Evolutionary conservation across 192 early-diverging fungal genomes (phyloP).

Genomic region (Rhizoclosmatium globosum): DNA sequence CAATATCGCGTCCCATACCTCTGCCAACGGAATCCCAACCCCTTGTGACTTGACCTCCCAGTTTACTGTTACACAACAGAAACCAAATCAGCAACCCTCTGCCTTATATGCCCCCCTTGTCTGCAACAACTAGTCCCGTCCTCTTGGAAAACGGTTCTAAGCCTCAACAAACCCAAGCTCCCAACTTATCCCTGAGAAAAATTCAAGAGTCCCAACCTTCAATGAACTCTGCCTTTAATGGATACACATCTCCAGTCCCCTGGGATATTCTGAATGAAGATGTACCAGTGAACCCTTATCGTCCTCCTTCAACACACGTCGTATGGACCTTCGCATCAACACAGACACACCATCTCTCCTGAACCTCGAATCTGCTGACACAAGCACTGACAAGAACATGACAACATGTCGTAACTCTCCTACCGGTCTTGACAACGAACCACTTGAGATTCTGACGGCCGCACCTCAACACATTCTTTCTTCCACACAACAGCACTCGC

Average conservation of each 20-base stretch:
- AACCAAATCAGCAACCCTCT: background rate
- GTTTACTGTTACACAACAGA: background rate
- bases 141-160: background rate
- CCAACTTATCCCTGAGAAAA: background rate
- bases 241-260: background rate
- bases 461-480: background rate
- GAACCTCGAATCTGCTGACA: background rate
- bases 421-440: slow-evolving; percentile 6
- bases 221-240: background rate
- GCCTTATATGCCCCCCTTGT: background rate
- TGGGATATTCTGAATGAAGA: background rate
- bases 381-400: background rate
- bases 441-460: background rate
- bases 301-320: background rate
- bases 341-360: background rate
- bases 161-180: background rate
- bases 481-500: background rate
- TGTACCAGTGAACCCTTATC: background rate
- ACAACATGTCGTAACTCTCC: slow-evolving; percentile 18
- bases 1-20: slow-evolving; percentile 63
- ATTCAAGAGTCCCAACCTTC: background rate
- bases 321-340: background rate
- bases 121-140: background rate
- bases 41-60: background rate
- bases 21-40: slow-evolving; percentile 25